A percentile compares a stretch with the other conserved stretches of the same genome.
These are phyloP conservation scores for Mycena galericulata DNA, from an alignment of 768 basidiomycete species.

Conservation along the genomic window DNA sequence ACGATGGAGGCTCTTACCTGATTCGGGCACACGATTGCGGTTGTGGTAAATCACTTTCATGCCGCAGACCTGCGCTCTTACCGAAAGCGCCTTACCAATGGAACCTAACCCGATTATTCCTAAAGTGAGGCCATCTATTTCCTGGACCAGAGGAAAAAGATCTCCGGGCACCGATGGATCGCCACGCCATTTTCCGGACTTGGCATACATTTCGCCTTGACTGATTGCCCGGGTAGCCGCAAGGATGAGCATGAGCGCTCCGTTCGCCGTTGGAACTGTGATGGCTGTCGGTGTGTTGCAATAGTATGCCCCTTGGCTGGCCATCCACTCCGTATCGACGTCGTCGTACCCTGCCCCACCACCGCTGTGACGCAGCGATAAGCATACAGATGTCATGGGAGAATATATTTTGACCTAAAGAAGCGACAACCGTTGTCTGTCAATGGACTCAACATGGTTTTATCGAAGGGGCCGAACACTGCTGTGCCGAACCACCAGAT, in stretches of 20 bases:
- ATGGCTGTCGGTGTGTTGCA: slow-evolving; percentile 38
- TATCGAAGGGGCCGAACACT: slow-evolving; percentile 18
- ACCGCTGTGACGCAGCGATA: slow-evolving; percentile 20
- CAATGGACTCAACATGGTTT: slow-evolving; percentile 30
- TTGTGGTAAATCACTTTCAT: slow-evolving; percentile 40
- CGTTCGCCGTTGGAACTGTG: slow-evolving; percentile 38
- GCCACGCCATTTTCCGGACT: slow-evolving; percentile 35
- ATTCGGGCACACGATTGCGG: slow-evolving; percentile 30
- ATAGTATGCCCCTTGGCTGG: slow-evolving; percentile 33
- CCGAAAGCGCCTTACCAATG: slow-evolving; percentile 36
- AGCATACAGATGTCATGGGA: background rate
- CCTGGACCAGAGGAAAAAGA: slow-evolving; percentile 24
- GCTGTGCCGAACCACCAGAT: slow-evolving; percentile 29
- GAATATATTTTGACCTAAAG: slow-evolving; percentile 20
- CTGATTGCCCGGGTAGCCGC: slow-evolving; percentile 31
- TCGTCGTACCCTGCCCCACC: slow-evolving; percentile 34
- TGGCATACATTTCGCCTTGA: slow-evolving; percentile 34
- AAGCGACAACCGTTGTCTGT: slow-evolving; percentile 30
- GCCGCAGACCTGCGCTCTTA: slow-evolving; percentile 36
- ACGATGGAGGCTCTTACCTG: slow-evolving; percentile 11
- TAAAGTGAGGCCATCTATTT: slow-evolving; percentile 35
- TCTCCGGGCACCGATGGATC: slow-evolving; percentile 22
- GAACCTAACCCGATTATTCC: slow-evolving; percentile 39
- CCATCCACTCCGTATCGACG: slow-evolving; percentile 33
- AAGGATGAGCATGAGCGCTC: slow-evolving; percentile 38